Conservation (phyloP, 139 green algal genomes). For the Limnomonas spitsbergensis region DNA sequence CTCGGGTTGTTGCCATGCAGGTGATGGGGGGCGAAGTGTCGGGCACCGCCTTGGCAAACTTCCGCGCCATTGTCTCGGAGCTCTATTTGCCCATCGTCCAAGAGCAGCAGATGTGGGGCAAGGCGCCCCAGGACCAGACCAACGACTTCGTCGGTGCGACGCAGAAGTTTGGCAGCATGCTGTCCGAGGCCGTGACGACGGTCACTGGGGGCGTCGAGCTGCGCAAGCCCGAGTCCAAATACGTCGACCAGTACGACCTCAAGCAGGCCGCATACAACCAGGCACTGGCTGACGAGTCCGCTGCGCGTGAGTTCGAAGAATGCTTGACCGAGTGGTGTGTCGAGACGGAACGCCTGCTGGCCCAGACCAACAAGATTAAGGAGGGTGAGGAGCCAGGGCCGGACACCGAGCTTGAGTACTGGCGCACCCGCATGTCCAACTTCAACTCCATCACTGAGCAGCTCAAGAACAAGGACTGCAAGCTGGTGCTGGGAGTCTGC, state of each 20-base stretch:
- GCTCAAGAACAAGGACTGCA: conserved; percentile 73
- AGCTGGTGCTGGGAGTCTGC: conserved; percentile 72
- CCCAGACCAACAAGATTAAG: conserved; percentile 50
- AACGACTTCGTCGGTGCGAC: conserved; percentile 33
- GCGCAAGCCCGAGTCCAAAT: conserved; percentile 58
- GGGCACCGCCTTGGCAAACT: conserved; percentile 60
- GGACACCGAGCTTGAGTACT: conserved; percentile 86
- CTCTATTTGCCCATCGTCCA: conserved; percentile 79
- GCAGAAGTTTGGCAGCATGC: conserved; percentile 63
- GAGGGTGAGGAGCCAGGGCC: conserved; percentile 68
- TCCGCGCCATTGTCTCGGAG: conserved; percentile 68
- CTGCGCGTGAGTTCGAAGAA: conserved; percentile 33
- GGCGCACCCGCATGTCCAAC: conserved; percentile 73
- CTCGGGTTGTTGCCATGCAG: conserved; percentile 12
- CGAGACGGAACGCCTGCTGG: conserved; percentile 55
- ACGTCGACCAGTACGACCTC: conserved; percentile 57
- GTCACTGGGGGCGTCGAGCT: conserved; percentile 70
- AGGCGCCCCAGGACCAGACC: conserved; percentile 52
- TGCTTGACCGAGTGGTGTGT: conserved; percentile 71
- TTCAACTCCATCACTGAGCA: conserved; percentile 83
- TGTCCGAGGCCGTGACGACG: conserved; percentile 66
- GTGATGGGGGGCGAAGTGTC: conserved; percentile 42
- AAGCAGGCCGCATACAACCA: conserved; percentile 51
- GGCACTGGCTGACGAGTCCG: conserved; percentile 48
- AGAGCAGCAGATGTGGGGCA: conserved; percentile 63